Base-by-base conservation (phyloP, 805 yeast species). In the Suhomyces sp. region DNA sequence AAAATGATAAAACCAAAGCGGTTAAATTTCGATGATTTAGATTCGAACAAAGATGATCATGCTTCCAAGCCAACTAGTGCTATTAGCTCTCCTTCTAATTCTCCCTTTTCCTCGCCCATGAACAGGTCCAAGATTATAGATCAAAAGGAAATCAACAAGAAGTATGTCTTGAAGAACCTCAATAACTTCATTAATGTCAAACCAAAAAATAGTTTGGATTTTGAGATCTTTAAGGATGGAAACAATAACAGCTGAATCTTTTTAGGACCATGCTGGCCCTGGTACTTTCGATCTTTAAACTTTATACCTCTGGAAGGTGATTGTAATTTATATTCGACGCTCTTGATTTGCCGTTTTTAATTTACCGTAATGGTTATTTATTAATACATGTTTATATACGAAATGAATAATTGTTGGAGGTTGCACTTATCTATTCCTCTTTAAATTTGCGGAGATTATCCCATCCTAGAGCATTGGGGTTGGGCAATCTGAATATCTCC, bases 381-480 rank as follows among this genome's bases (percentile, higher is more conserved):
- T 37, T 37, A 37, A 37, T 37, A 37, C 41, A 37, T 17, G 12
- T 37, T 37, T 37, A 37, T 31, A 17, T 19, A 17, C 20, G 22
- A 37, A 37, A 37, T 17, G 6, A 37, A 37, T 10, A n/a, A 37
- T 10, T 7, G 3, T 17, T 17, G 7, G 6, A 37, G 21, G 22
- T 37, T 6, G 22, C 20, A 37, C 7, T 17, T 8, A 37, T 10
- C 25, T 45, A 45, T 19, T 52, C 50, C 21, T 46, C 55, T 22
- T 51, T 57, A 57, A 65, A 75, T 58, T 71, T 72, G 48, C 67
- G 62, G 45, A 75, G 57, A 52, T 75, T 75, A 50, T 73, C 79
- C 79, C 79, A 75, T 3, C 72, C 79, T 41, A 75, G 50, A 12
- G 71, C 59, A 53, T 75, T 75, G 37, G 76, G 69, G 57, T 75